These are phyloP conservation scores for Malus asiatica DNA, from an alignment of 306 rosid species.

Conservation along the genomic window DNA sequence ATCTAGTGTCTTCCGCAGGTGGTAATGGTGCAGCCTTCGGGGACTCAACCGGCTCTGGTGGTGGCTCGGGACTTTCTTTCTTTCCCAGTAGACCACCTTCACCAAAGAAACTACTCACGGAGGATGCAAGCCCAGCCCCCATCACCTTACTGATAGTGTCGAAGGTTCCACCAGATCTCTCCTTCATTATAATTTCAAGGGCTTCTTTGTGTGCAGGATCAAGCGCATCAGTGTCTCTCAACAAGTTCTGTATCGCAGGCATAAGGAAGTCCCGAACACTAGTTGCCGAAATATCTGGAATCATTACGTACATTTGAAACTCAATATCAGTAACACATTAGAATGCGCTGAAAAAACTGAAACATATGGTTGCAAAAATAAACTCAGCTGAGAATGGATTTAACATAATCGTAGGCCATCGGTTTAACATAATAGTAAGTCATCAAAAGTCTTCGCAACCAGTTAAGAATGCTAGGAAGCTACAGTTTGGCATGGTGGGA, in stretches of 20 bases:
- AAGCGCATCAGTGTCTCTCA: conserved; percentile 67
- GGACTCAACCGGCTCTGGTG: conserved; percentile 38
- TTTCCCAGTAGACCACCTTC: conserved; percentile 80
- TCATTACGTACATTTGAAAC: conserved; percentile 10
- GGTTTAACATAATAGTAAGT: background rate
- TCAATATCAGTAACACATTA: conserved; percentile 8
- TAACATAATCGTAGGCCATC: background rate
- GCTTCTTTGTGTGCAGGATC: conserved; percentile 99
- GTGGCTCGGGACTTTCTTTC: conserved; percentile 49
- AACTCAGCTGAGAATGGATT: background rate
- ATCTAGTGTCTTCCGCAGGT: conserved; percentile 72
- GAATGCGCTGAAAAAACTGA: background rate
- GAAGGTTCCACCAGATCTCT: conserved; percentile 88
- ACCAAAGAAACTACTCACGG: conserved; percentile 76
- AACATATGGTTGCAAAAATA: background rate
- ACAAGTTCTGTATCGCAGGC: conserved; percentile 79
- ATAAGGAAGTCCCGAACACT: conserved; percentile 70
- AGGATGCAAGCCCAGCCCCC: conserved; percentile 89
- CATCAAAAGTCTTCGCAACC: background rate
- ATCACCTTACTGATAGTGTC: conserved; percentile 85
- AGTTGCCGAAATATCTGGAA: conserved; percentile 61
- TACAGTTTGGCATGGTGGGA: background rate
- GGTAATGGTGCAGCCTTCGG: conserved; percentile 29
- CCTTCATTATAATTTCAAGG: conserved; percentile 91
- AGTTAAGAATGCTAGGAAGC: background rate